Conservation (phyloP, 768 basidiomycete genomes). For the Tephrocybe sp. region DNA sequence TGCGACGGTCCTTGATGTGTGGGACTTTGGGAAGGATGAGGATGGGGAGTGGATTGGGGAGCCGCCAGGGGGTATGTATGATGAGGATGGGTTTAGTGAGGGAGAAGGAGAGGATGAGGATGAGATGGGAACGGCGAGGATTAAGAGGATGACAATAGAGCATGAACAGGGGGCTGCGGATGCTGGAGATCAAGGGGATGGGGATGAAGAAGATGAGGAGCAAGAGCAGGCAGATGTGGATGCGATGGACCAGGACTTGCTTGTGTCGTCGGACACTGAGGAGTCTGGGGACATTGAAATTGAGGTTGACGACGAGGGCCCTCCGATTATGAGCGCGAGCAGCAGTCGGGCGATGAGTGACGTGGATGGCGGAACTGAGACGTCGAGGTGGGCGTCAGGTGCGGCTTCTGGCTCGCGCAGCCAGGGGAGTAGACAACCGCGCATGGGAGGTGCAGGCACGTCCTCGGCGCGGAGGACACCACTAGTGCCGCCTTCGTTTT, state of each 20-base stretch:
- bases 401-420: conserved; percentile 12
- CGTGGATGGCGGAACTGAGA: conserved; percentile 24
- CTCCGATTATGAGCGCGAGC: conserved; percentile 16
- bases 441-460: neutral
- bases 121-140: conserved; percentile 21
- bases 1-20: conserved; percentile 81
- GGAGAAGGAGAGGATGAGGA: conserved; percentile 44
- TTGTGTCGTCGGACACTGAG: conserved; percentile 44
- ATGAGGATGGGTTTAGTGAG: conserved; percentile 62
- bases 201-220: conserved; percentile 36
- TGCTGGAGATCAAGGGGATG: conserved; percentile 1
- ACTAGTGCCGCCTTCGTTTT: conserved; percentile 25
- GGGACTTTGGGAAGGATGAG: conserved; percentile 80
- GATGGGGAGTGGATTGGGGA: conserved; percentile 86
- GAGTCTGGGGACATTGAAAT: conserved; percentile 30
- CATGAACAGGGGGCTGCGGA: conserved; percentile 1
- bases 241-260: conserved; percentile 74
- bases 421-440: conserved; percentile 7
- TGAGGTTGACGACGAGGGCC: conserved; percentile 24
- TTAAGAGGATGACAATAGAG: conserved; percentile 21
- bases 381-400: conserved; percentile 32
- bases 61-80: conserved; percentile 72
- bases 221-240: conserved; percentile 63
- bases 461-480: conserved; percentile 13
- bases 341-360: neutral